Evolutionary conservation across 1,284 basidiomycete genomes (phyloP).

Genomic region (Sporisorium sorghi): DNA sequence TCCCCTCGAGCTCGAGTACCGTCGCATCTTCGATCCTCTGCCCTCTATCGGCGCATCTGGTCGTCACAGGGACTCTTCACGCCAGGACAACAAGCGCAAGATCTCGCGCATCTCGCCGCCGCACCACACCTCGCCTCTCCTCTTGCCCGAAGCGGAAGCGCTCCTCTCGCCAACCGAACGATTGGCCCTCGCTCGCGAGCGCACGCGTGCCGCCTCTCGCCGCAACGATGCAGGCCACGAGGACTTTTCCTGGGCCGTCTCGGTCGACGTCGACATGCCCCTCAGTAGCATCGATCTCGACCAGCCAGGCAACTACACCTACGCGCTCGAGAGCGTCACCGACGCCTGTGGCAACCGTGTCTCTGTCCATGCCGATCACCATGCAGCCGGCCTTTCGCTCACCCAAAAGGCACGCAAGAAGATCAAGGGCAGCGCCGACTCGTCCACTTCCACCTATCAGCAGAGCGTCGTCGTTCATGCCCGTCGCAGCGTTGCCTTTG

Average conservation of each 20-base stretch:
- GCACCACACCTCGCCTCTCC: slow-evolving; percentile 48
- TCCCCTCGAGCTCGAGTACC: slow-evolving; percentile 62
- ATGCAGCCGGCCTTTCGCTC: slow-evolving; percentile 24
- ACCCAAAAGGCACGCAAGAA: slow-evolving; percentile 44
- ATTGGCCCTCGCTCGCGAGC: slow-evolving; percentile 40
- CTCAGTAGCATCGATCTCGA: slow-evolving; percentile 57
- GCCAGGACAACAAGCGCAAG: slow-evolving; percentile 31
- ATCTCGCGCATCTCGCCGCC: slow-evolving; percentile 52
- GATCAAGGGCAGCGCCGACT: slow-evolving; percentile 26
- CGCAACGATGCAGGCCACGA: slow-evolving; percentile 21
- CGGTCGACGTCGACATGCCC: slow-evolving; percentile 53
- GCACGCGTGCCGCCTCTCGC: slow-evolving; percentile 35
- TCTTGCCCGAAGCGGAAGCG: slow-evolving; percentile 42
- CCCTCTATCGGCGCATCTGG: slow-evolving; percentile 1
- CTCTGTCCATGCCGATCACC: slow-evolving; percentile 11
- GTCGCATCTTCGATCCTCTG: slow-evolving; percentile 37
- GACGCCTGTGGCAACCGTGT: slow-evolving; percentile 66
- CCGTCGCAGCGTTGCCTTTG: slow-evolving; percentile 81
- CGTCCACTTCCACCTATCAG: slow-evolving; percentile 10
- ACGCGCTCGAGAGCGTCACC: slow-evolving; percentile 54
- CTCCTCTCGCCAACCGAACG: slow-evolving; percentile 38
- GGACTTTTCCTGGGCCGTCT: slow-evolving; percentile 55
- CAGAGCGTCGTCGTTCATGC: slow-evolving; percentile 79
- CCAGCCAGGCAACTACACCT: slow-evolving; percentile 55
- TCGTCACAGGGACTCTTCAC: slow-evolving; percentile 19